Evolutionary conservation across 208 protist species (phyloP).

Genomic region (Herpetomonas muscarum): DNA sequence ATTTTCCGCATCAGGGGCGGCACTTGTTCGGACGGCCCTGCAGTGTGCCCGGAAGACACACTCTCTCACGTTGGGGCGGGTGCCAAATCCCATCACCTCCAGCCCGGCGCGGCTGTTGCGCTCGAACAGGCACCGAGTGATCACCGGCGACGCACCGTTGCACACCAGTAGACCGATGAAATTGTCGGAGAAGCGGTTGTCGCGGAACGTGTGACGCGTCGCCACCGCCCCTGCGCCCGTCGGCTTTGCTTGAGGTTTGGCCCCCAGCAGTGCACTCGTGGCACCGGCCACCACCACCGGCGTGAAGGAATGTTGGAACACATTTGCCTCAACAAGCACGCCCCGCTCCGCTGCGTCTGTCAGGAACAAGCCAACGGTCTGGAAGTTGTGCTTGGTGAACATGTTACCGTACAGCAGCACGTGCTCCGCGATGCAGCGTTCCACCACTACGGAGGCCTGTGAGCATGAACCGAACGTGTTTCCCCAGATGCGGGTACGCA

Average conservation of each 20-base stretch:
- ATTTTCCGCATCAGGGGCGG: neutral
- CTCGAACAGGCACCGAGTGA: slow-evolving; percentile 73
- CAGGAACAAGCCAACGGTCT: slow-evolving; percentile 45
- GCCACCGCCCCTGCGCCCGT: too few relatives aligned
- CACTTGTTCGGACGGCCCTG: slow-evolving; percentile 2
- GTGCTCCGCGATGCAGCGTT: slow-evolving; percentile 15
- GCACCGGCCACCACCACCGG: slow-evolving; percentile 45
- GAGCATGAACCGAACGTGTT: slow-evolving; percentile 53
- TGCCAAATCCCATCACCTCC: slow-evolving; percentile 54
- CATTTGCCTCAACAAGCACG: slow-evolving; percentile 38
- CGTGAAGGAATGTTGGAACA: slow-evolving; percentile 53
- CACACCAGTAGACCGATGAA: slow-evolving; percentile 71
- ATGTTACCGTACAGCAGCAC: slow-evolving; percentile 55
- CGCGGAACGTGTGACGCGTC: slow-evolving; percentile 17
- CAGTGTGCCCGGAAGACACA: slow-evolving; percentile 61
- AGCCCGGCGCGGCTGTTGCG: slow-evolving; percentile 59
- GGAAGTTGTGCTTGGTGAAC: slow-evolving; percentile 39
- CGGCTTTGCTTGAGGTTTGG: slow-evolving; percentile 4
- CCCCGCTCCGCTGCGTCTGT: slow-evolving; percentile 13
- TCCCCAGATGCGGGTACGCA: slow-evolving; percentile 50
- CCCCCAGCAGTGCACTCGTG: slow-evolving; percentile 8
- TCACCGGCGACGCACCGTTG: slow-evolving; percentile 43
- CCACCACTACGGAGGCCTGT: slow-evolving; percentile 33
- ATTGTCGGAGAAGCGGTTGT: slow-evolving; percentile 69
- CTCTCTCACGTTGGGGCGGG: slow-evolving; percentile 33